Percentiles rank a stretch among this genome's conserved stretches.
These are phyloP conservation scores for Centella asiatica DNA, from an alignment of 129 eudicot genomes.

Conservation along the genomic window DNA sequence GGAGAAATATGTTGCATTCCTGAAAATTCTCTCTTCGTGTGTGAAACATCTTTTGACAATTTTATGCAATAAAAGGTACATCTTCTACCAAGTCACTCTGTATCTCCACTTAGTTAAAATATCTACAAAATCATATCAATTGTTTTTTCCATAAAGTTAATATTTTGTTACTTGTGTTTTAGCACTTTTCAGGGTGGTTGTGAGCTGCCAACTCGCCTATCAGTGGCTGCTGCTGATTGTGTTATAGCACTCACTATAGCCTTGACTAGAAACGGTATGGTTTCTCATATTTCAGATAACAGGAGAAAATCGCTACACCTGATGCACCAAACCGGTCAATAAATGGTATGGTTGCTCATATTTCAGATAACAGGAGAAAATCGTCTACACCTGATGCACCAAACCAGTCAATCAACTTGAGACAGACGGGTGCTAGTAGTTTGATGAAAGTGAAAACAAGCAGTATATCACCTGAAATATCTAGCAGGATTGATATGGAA, in stretches of 20 bases:
- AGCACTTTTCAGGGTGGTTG: constrained; percentile 72
- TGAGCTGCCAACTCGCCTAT: constrained; percentile 97
- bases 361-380: constrained; percentile 28
- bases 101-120: background rate
- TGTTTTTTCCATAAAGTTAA: background rate
- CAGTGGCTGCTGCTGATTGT: constrained; percentile 84
- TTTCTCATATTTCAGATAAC: constrained; percentile 26
- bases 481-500: constrained; percentile 33
- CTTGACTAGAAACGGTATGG: constrained; percentile 35
- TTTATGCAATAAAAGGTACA: constrained; percentile 60
- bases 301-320: constrained; percentile 26
- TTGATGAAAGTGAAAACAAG: constrained; percentile 24
- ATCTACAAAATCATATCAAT: background rate
- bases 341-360: constrained; percentile 27
- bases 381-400: constrained; percentile 20
- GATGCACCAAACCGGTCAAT: no score
- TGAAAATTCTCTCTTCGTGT: constrained; percentile 44
- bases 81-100: background rate
- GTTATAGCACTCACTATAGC: constrained; percentile 53
- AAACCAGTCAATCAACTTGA: constrained; percentile 16
- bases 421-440: constrained; percentile 18
- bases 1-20: constrained; percentile 43
- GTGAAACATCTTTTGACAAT: constrained; percentile 36
- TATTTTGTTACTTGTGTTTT: constrained; percentile 13
- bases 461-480: constrained; percentile 38